phyloP scores from a whole-genome alignment of 129 eudicot genomes.

The Silybum marianum region DNA sequence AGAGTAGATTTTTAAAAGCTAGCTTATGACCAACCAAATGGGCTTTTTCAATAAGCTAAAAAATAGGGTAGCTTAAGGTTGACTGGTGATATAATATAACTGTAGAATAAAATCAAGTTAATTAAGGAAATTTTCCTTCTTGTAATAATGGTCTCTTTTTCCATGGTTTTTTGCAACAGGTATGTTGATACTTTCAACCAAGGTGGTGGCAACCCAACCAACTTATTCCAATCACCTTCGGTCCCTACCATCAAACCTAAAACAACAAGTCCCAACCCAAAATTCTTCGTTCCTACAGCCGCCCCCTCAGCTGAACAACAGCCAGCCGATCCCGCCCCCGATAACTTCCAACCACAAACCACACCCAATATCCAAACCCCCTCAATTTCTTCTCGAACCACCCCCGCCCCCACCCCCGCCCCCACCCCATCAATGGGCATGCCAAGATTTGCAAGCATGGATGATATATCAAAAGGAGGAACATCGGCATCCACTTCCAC shows the following conservation, averaged over 20 bases:
- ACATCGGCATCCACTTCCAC: slow-evolving; percentile 29
- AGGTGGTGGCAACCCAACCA: slow-evolving; percentile 76
- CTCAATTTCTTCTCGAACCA: slow-evolving; percentile 40
- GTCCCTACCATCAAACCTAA: slow-evolving; percentile 50
- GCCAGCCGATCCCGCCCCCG: slow-evolving; percentile 17
- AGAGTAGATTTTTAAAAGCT: background rate
- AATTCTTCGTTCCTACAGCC: slow-evolving; percentile 80
- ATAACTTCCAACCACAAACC: slow-evolving; percentile 31
- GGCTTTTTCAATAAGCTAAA: background rate
- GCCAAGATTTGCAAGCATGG: slow-evolving; percentile 71
- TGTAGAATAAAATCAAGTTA: too few relatives aligned
- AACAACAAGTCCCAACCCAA: slow-evolving; percentile 36
- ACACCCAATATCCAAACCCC: slow-evolving; percentile 37
- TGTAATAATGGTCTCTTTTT: too few relatives aligned
- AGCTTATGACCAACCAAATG: background rate
- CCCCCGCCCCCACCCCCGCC: slow-evolving; percentile 33
- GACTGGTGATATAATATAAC: too few relatives aligned
- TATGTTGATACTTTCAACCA: slow-evolving; percentile 93
- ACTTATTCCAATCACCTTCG: slow-evolving; percentile 75
- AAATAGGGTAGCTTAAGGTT: background rate
- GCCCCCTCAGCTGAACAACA: slow-evolving; percentile 44
- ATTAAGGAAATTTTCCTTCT: too few relatives aligned
- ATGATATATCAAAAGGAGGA: slow-evolving; percentile 53
- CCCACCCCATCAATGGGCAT: slow-evolving; percentile 34
- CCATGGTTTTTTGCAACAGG: slow-evolving; percentile 45